Evolutionary conservation across 1,284 basidiomycete species (phyloP).

Genomic region (Ustilago bromivora): DNA sequence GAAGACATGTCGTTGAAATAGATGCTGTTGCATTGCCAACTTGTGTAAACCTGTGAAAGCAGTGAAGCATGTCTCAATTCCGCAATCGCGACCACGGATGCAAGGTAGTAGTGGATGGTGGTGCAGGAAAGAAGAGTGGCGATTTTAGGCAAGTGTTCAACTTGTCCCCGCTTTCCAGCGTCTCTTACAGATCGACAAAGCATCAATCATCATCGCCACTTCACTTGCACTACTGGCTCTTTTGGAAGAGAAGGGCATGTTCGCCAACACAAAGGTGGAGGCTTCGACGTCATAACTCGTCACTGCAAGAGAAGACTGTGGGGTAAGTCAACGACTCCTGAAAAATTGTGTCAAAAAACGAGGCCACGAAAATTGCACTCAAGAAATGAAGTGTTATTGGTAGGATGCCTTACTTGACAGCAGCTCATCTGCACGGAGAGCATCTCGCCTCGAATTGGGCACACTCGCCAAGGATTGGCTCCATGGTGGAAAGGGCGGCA

Average conservation of each 20-base stretch:
- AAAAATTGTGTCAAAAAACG: not conserved
- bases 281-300: slow-evolving; percentile 16
- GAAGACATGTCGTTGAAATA: slow-evolving; percentile 12
- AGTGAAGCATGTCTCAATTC: too few species aligned
- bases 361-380: not conserved
- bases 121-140: not conserved
- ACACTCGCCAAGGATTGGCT: not conserved
- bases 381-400: not conserved
- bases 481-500: slow-evolving; percentile 6
- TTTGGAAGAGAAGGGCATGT: not conserved
- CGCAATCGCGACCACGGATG: not conserved
- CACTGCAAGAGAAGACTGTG: not conserved
- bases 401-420: not conserved
- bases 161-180: not conserved
- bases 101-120: not conserved
- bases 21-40: not conserved
- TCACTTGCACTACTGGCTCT: not conserved
- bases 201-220: slow-evolving; percentile 19
- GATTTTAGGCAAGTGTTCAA: not conserved
- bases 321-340: not conserved
- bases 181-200: not conserved
- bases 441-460: not conserved
- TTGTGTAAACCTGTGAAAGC: too few species aligned
- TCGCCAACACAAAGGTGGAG: slow-evolving; percentile 14
- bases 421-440: not conserved